These are phyloP conservation scores for Xylaria sp. DNA, from an alignment of 2,329 filamentous ascomycete genomes.

Conservation along the genomic window DNA sequence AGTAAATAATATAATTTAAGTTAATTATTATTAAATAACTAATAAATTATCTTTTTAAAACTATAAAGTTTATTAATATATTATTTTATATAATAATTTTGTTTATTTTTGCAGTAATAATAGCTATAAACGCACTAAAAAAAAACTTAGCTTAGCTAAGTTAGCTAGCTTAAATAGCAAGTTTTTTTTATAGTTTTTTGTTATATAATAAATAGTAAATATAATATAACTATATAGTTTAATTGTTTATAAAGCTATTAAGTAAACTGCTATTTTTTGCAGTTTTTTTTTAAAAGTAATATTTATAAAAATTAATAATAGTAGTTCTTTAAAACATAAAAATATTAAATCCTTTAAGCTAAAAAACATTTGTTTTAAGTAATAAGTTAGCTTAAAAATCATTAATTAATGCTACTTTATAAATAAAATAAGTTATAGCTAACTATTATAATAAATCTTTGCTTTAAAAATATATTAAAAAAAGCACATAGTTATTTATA, in stretches of 20 bases:
- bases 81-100: neutral
- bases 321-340: neutral
- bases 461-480: neutral
- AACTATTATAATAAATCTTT: neutral
- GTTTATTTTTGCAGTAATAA: neutral
- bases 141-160: too few relatives aligned
- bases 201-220: neutral
- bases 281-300: neutral
- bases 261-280: too few relatives aligned
- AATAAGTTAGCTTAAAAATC: neutral
- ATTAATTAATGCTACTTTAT: neutral
- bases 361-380: neutral
- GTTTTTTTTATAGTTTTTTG: neutral
- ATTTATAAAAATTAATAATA: neutral
- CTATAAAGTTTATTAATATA: neutral
- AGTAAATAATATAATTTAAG: neutral
- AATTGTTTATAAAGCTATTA: neutral
- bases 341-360: neutral
- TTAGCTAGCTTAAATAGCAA: neutral
- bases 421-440: neutral
- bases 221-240: neutral
- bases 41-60: neutral
- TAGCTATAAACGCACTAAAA: neutral
- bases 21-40: neutral
- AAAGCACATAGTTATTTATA: neutral